A percentile compares a stretch with the other conserved stretches of the same genome.
Evolutionary conservation across 1,284 basidiomycete genomes (phyloP).

Genomic region (Leccinum fallax): DNA sequence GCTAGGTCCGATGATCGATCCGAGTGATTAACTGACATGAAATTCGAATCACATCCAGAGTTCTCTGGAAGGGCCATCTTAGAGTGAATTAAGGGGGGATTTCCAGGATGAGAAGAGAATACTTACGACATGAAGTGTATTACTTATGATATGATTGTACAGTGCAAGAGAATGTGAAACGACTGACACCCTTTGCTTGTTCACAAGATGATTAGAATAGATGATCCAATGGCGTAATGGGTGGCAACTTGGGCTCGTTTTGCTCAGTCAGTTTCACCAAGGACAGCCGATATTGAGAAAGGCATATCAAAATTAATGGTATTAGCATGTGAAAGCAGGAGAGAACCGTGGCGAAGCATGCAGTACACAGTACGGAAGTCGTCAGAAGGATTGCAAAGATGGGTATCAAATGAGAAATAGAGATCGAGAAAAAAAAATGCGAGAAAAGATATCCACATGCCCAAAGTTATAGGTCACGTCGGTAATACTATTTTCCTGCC

Average conservation of each 20-base stretch:
- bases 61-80: not conserved
- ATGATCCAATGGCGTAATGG: not conserved
- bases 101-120: not conserved
- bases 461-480: not conserved
- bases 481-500: not conserved
- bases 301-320: not conserved
- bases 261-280: not conserved
- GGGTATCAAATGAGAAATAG: not conserved
- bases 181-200: not conserved
- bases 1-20: slow-evolving; percentile 14
- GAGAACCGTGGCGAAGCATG: slow-evolving; percentile 1
- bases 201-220: not conserved
- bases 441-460: not conserved
- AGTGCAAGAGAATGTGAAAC: not conserved
- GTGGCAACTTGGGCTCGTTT: not conserved
- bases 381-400: not conserved
- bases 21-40: not conserved
- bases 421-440: not conserved
- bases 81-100: not conserved
- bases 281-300: not conserved
- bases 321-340: slow-evolving; percentile 4
- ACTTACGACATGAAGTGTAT: not conserved
- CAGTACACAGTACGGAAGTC: slow-evolving; percentile 9
- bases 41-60: not conserved
- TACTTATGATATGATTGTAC: not conserved